Base-by-base conservation (phyloP, 345 rosid species). In the Gynandropsis gynandra region DNA sequence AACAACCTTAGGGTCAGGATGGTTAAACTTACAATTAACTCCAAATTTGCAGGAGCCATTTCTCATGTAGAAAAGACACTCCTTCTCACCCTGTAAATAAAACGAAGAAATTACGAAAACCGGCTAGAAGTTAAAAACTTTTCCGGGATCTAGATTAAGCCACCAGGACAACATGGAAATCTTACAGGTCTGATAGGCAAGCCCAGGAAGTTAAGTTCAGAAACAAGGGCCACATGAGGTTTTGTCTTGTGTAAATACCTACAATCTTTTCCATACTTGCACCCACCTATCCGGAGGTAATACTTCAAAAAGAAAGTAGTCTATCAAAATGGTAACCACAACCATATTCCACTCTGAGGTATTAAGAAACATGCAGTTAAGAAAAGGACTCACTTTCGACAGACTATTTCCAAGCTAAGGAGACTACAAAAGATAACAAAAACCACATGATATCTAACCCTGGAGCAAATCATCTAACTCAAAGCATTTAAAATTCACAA, bases 31-130 rank as follows among this genome's bases (percentile, higher is more conserved):
- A 82, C 98, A 92, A 66, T 61, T 81, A 45, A 80, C 61, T 50
- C 85, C 95, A 68, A 47, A 92, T 62, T 85, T 92, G 78, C 98
- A 92, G 60, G 97, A 85, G 54, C 88, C 97, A 65, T 74, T 85
- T 36, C 90, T 95, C 97, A 92, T 92, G 72, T 82, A 92, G 73
- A 66, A 87, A 5, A 76, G 88, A 51, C 98, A 87, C 61, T 92
- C 97, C 58, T 51, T 74, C 72, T 75, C 94, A 61, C 83, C 90
- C 95, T 87, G 73, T 3, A 9, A 48, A 50, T 27, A 21, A 20
- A 18, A 47, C 19, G 20, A 16, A 9, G 45, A 44, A 27, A 41
- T 44, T 56, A 41, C 7, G 43, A 19, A 54, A 19, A 10, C 7
- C 11, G 5, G 40, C 13, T 47, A 17, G 42, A 20, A 9, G 15